Conservation (phyloP, 805 yeast species). For the Hemisphaericaspora nanyangensis region DNA sequence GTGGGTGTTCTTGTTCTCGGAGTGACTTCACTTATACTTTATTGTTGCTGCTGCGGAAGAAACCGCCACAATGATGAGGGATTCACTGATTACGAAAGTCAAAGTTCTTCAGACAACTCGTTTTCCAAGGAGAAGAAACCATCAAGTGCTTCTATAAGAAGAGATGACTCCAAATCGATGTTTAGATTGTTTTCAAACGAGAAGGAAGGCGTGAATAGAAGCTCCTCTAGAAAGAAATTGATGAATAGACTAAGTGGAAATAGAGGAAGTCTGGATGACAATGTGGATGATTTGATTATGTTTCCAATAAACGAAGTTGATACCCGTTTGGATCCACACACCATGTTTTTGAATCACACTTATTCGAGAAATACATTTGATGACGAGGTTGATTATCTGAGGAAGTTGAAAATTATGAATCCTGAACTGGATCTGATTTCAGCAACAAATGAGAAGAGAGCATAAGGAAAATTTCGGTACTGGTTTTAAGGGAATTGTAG, state of each 20-base stretch:
- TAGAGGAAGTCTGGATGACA: slow-evolving; percentile 4
- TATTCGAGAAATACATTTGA: slow-evolving; percentile 26
- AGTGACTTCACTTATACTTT: slow-evolving; percentile 40
- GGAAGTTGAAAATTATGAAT: slow-evolving; percentile 28
- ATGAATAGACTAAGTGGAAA: slow-evolving; percentile 5
- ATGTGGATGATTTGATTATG: slow-evolving; percentile 21
- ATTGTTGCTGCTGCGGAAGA: slow-evolving; percentile 27
- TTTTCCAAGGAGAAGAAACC: slow-evolving; percentile 18
- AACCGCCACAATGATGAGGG: slow-evolving; percentile 5
- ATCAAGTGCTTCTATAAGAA: slow-evolving; percentile 15
- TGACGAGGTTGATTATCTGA: slow-evolving; percentile 33
- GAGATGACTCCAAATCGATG: slow-evolving; percentile 33
- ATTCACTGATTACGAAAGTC: slow-evolving; percentile 38
- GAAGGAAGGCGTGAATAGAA: slow-evolving; percentile 20
- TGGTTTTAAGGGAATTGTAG: no score
- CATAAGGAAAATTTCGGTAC: no score
- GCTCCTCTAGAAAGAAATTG: slow-evolving; percentile 28
- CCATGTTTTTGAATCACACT: slow-evolving; percentile 24
- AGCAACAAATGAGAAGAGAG: no score
- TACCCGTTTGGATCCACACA: slow-evolving; percentile 18
- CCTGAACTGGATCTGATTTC: no score
- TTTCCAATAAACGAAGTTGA: slow-evolving; percentile 33
- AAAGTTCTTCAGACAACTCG: slow-evolving; percentile 30
- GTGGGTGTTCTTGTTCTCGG: slow-evolving; percentile 63
- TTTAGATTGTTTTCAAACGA: slow-evolving; percentile 20